These are phyloP conservation scores for Pholiota microspora DNA, from an alignment of 768 basidiomycete genomes.

Conservation along the genomic window DNA sequence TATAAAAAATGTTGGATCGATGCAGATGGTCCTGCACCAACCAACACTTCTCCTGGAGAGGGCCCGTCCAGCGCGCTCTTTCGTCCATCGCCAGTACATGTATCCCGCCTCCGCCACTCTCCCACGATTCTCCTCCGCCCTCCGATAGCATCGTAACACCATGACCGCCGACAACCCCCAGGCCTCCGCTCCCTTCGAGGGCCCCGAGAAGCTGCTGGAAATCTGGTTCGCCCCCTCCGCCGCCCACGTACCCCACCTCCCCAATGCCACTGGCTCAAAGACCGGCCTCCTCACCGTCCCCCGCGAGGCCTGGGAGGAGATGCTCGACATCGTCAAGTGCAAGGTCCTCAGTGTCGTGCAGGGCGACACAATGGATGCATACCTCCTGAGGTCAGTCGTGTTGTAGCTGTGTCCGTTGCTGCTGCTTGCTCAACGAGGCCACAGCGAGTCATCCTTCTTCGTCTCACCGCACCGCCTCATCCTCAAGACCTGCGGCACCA, in stretches of 20 bases:
- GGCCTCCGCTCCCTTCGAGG: constrained; percentile 72
- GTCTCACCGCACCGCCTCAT: constrained; percentile 94
- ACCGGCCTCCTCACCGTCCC: constrained; percentile 77
- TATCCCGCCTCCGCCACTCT: constrained; percentile 31
- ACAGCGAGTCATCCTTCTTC: constrained; percentile 95
- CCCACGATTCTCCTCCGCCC: constrained; percentile 30
- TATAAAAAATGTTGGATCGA: constrained; percentile 15
- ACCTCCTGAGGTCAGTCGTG: constrained; percentile 81
- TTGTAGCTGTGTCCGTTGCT: constrained; percentile 4
- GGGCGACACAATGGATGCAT: constrained; percentile 91
- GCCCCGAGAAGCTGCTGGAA: constrained; percentile 94
- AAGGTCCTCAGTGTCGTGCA: constrained; percentile 89
- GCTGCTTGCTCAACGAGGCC: constrained; percentile 7
- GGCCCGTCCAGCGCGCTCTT: neutral
- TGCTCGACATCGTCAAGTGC: constrained; percentile 96
- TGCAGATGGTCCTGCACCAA: neutral
- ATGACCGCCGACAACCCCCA: constrained; percentile 33
- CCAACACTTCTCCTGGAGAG: neutral
- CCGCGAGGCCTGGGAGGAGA: constrained; percentile 86
- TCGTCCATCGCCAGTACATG: constrained; percentile 32
- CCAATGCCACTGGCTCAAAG: constrained; percentile 37
- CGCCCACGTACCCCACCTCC: constrained; percentile 50
- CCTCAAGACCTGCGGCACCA: constrained; percentile 98
- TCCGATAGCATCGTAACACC: constrained; percentile 46
- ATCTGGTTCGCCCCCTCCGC: constrained; percentile 93